phyloP scores from a whole-genome alignment of 495 filamentous ascomycete genomes.

The Penicillium tannophilum region DNA sequence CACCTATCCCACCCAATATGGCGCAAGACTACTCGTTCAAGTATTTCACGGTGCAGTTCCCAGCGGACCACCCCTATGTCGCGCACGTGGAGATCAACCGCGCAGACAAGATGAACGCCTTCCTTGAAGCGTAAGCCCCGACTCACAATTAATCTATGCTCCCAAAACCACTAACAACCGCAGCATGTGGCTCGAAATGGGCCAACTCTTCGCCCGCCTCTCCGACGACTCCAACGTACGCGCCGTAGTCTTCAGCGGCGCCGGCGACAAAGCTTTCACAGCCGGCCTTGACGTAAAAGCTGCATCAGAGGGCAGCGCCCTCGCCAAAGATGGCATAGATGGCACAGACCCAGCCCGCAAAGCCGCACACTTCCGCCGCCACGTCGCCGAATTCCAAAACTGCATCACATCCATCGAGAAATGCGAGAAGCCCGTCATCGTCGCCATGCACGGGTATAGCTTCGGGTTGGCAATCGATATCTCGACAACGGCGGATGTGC shows the following conservation, averaged over 20 bases:
- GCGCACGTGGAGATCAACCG: constrained; percentile 95
- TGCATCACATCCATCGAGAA: constrained; percentile 75
- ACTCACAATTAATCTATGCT: neutral
- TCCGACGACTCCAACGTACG: constrained; percentile 74
- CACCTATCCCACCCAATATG: constrained; percentile 17
- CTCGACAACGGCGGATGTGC: constrained; percentile 73
- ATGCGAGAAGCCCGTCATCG: constrained; percentile 93
- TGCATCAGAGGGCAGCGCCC: constrained; percentile 41
- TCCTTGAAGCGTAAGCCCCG: constrained; percentile 63
- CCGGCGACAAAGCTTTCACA: constrained; percentile 83
- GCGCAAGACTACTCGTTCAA: constrained; percentile 49
- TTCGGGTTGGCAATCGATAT: constrained; percentile 88
- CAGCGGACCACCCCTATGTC: constrained; percentile 64
- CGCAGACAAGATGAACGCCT: constrained; percentile 87
- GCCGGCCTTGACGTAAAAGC: constrained; percentile 78
- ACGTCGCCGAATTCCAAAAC: constrained; percentile 76
- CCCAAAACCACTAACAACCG: neutral
- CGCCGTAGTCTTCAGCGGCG: constrained; percentile 78
- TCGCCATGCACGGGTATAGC: constrained; percentile 77
- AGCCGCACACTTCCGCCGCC: constrained; percentile 63
- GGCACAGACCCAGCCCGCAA: constrained; percentile 63
- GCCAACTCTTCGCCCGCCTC: constrained; percentile 69
- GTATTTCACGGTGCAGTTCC: constrained; percentile 78
- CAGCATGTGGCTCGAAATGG: constrained; percentile 88
- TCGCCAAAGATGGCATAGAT: constrained; percentile 20